phyloP scores from a whole-genome alignment of 495 filamentous ascomycete genomes.

The Aspergillus taichungensis region DNA sequence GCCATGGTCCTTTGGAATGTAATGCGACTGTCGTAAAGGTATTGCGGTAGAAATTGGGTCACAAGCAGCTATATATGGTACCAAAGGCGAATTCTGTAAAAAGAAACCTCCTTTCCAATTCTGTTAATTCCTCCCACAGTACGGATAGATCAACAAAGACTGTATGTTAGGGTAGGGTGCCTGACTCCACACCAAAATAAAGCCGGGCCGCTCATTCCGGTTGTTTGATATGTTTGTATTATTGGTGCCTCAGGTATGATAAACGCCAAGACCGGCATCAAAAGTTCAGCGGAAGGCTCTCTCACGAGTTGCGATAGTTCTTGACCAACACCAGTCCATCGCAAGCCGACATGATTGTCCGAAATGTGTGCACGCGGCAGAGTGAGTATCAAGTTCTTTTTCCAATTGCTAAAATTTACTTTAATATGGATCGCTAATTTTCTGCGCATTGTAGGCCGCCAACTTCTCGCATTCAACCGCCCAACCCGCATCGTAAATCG shows the following conservation, averaged over 20 bases:
- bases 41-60: too few relatives aligned
- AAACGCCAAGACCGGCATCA: conserved; percentile 31
- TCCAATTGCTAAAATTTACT: neutral
- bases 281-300: conserved; percentile 35
- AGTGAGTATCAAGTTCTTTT: conserved; percentile 21
- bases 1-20: too few relatives aligned
- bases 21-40: too few relatives aligned
- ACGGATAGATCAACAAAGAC: too few relatives aligned
- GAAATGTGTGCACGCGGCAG: conserved; percentile 34
- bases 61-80: too few relatives aligned
- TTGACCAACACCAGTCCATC: conserved; percentile 7
- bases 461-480: conserved; percentile 30
- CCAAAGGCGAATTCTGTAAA: too few relatives aligned
- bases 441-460: conserved; percentile 27
- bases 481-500: conserved; percentile 28
- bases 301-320: conserved; percentile 1
- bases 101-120: too few relatives aligned
- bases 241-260: conserved; percentile 19
- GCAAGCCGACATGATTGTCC: conserved; percentile 35
- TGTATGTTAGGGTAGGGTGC: too few relatives aligned
- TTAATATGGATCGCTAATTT: conserved; percentile 3
- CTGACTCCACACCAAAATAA: too few relatives aligned
- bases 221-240: neutral
- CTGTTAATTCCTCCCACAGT: too few relatives aligned
- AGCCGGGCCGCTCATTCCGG: too few relatives aligned